These are phyloP conservation scores for Skeletonema grethae DNA, from an alignment of 108 stramenopile species.

Conservation along the genomic window DNA sequence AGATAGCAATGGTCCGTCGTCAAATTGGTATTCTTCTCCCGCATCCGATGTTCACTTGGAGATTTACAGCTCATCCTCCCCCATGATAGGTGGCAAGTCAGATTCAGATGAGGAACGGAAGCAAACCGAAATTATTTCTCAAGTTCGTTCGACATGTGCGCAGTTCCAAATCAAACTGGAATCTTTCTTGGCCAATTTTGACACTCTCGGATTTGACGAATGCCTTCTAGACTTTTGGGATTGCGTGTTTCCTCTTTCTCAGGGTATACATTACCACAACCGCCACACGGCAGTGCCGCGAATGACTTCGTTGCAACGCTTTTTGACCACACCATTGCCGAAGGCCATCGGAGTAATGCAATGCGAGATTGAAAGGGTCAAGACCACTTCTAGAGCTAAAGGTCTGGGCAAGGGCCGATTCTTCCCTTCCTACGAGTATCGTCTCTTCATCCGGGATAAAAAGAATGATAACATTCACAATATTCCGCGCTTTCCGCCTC, in stretches of 20 bases:
- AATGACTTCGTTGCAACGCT: slow-evolving; percentile 57
- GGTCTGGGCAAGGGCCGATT: slow-evolving; percentile 69
- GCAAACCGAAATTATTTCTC: slow-evolving; percentile 2
- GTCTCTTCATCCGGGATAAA: slow-evolving; percentile 78
- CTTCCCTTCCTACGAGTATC: slow-evolving; percentile 84
- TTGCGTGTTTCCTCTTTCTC: slow-evolving; percentile 66
- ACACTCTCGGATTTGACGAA: slow-evolving; percentile 58
- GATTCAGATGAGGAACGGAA: background rate
- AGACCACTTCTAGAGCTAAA: slow-evolving; percentile 57
- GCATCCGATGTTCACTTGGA: slow-evolving; percentile 57
- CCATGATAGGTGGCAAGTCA: slow-evolving; percentile 17
- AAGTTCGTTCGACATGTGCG: slow-evolving; percentile 30
- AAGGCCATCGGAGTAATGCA: slow-evolving; percentile 80
- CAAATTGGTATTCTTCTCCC: no score
- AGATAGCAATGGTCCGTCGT: background rate
- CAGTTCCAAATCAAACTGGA: slow-evolving; percentile 55
- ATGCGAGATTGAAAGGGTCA: slow-evolving; percentile 85
- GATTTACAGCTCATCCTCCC: slow-evolving; percentile 52
- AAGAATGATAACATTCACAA: slow-evolving; percentile 20
- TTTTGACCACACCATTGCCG: slow-evolving; percentile 79
- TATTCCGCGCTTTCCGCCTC: slow-evolving; percentile 8
- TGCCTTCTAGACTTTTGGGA: slow-evolving; percentile 87
- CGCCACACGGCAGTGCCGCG: slow-evolving; percentile 75
- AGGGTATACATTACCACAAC: slow-evolving; percentile 73
- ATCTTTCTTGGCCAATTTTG: slow-evolving; percentile 32